Base-by-base conservation (phyloP, 75 land plant species). In the Pinus albicaulis region DNA sequence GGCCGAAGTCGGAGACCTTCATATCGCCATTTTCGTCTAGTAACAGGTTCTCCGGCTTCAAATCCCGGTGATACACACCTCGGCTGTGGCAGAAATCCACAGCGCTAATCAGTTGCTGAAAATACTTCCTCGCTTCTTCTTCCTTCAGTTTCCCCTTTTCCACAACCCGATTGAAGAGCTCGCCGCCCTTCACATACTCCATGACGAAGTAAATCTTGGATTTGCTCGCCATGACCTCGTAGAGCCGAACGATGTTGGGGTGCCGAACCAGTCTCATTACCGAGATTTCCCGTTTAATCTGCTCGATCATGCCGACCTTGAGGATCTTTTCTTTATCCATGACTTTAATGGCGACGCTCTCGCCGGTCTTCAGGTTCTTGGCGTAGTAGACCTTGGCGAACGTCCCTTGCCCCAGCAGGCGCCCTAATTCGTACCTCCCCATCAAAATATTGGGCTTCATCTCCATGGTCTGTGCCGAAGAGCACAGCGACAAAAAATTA, bases 1-100 rank as follows among this genome's bases (percentile, higher is more conserved):
- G 74, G 17, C 91, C 91, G 38, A 89, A 89, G 56, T 89, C 91
- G n/a, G 89, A 81, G 31, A 89, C 86, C 71, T 88, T 88, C 23
- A 88, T 69, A 53, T 88, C 58, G 2, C 90, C 90, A 23, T 77
- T 74, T 59, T 87, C 84, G 61, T 88, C 90, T n/a, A 88, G 76
- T 3, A 88, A 63, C 7, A 88, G 63, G 52, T 88, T 88, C 79
- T 89, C 90, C 10, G 88, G 90, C 79, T 89, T 86, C 23, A 89
- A 56, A 63, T 89, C 90, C 15, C 91, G 86, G 61, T 89, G 89
- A 24, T 56, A 89, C 22, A 89, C 89, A 57, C 89, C 89, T 1
- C 91, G 56, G 74, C 83, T 69, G 79, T 89, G 91, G 69, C 91
- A 89, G 75, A 82, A 86, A 3, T 72, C 81, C 3, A 86, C 85